These are phyloP conservation scores for Blastocystis sp. DNA, from an alignment of 352 stramenopile genomes.

Conservation along the genomic window DNA sequence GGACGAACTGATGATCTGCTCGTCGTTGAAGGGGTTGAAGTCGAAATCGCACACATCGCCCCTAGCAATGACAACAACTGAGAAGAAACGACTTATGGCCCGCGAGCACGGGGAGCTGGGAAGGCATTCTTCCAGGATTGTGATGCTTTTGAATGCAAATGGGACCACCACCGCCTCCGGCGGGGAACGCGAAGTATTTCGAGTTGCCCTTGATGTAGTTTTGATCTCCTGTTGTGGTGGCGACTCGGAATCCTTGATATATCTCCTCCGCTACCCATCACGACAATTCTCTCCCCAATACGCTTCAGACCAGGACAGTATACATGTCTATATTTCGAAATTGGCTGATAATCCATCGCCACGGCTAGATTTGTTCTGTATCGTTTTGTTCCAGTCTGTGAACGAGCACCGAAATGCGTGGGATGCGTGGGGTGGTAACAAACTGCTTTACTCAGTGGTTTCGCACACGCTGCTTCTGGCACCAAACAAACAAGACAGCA, in stretches of 20 bases:
- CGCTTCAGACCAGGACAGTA: constrained; percentile 56
- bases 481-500: constrained; percentile 12
- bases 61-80: background rate
- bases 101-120: constrained; percentile 82
- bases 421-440: too few species aligned
- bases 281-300: background rate
- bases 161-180: constrained; percentile 81
- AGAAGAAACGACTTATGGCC: constrained; percentile 84
- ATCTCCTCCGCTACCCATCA: constrained; percentile 70
- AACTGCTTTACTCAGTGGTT: too few species aligned
- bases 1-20: constrained; percentile 73
- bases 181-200: constrained; percentile 96
- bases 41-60: constrained; percentile 92
- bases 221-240: constrained; percentile 94
- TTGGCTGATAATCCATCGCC: constrained; percentile 35
- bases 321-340: constrained; percentile 68
- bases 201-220: constrained; percentile 99
- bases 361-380: background rate
- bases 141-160: constrained; percentile 70
- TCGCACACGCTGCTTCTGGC: too few species aligned
- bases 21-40: constrained; percentile 95
- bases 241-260: constrained; percentile 80
- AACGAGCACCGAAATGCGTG: too few species aligned
- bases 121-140: constrained; percentile 71
- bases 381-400: background rate